These are phyloP conservation scores for Podospora sp. DNA, from an alignment of 495 filamentous ascomycete species.

Conservation along the genomic window DNA sequence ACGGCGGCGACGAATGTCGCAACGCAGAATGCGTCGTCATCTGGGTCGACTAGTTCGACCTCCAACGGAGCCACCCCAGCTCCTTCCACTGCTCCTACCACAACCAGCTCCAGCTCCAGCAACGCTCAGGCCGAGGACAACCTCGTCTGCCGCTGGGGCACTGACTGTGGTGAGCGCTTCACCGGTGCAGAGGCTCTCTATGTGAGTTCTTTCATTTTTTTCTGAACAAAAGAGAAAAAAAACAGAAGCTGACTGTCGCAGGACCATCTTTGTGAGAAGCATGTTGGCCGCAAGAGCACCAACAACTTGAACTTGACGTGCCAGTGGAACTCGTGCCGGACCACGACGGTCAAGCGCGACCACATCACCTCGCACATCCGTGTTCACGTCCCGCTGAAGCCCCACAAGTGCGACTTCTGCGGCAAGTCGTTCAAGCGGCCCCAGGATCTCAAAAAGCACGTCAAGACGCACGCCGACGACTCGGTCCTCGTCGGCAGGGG, in stretches of 20 bases:
- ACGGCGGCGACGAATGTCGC: slow-evolving; percentile 16
- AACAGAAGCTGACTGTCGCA: slow-evolving; percentile 45
- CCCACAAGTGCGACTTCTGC: slow-evolving; percentile 98
- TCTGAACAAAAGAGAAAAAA: slow-evolving; percentile 1
- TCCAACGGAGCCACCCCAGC: slow-evolving; percentile 51
- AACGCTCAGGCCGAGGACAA: slow-evolving; percentile 56
- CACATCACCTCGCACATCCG: slow-evolving; percentile 99
- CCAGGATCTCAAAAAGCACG: slow-evolving; percentile 98
- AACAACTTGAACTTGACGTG: slow-evolving; percentile 98
- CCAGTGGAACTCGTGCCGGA: slow-evolving; percentile 94
- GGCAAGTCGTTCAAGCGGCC: slow-evolving; percentile 99
- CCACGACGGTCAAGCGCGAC: slow-evolving; percentile 97
- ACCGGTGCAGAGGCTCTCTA: slow-evolving; percentile 82
- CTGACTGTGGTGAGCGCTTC: slow-evolving; percentile 77
- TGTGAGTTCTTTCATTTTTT: slow-evolving; percentile 58
- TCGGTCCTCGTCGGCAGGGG: slow-evolving; percentile 79
- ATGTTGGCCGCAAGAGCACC: slow-evolving; percentile 97
- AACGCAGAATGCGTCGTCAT: slow-evolving; percentile 22
- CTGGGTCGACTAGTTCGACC: slow-evolving; percentile 29
- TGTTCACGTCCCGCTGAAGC: slow-evolving; percentile 96
- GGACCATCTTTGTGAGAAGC: slow-evolving; percentile 98
- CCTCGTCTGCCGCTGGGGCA: slow-evolving; percentile 80
- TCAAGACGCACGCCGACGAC: slow-evolving; percentile 99
- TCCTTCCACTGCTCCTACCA: slow-evolving; percentile 43
- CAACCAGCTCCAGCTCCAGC: slow-evolving; percentile 40